phyloP scores from a whole-genome alignment of 495 filamentous ascomycete species.

The Podospora pseudoanserina region DNA sequence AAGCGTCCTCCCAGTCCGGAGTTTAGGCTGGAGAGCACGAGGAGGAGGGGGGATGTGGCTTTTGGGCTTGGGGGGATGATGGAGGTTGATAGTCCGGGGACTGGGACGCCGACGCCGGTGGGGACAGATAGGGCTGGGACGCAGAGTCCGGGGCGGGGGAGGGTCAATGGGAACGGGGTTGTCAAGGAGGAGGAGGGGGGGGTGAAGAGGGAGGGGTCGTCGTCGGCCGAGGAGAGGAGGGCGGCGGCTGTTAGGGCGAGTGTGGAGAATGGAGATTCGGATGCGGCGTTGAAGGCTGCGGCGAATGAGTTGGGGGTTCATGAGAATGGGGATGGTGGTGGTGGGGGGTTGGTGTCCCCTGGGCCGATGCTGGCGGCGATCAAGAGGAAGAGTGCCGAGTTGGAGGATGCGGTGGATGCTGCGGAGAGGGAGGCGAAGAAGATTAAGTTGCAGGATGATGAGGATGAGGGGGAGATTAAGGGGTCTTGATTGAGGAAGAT shows the following conservation, averaged over 20 bases:
- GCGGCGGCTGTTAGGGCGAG: conserved; percentile 5
- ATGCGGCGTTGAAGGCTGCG: conserved; percentile 44
- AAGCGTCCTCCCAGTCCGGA: conserved; percentile 42
- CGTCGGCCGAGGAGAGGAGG: neutral
- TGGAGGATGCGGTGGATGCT: conserved; percentile 24
- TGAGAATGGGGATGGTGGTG: conserved; percentile 15
- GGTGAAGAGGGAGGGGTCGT: too few relatives aligned
- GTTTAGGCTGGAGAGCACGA: conserved; percentile 46
- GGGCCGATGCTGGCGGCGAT: conserved; percentile 8
- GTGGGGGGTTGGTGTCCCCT: conserved; percentile 28
- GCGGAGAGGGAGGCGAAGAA: conserved; percentile 26
- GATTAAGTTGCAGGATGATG: conserved; percentile 10
- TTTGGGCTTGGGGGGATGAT: neutral
- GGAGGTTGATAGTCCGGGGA: neutral
- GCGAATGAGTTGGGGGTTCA: conserved; percentile 46
- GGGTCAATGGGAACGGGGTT: conserved; percentile 5
- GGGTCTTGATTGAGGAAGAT: neutral
- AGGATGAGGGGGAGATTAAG: conserved; percentile 30
- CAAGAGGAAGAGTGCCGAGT: conserved; percentile 35
- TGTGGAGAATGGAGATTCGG: conserved; percentile 38
- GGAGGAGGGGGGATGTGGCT: conserved; percentile 40
- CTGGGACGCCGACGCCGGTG: conserved; percentile 5
- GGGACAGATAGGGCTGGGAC: conserved; percentile 28
- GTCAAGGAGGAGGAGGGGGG: neutral
- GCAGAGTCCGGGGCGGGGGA: conserved; percentile 23